Conservation (phyloP, 1,284 basidiomycete species). For the Pascua guehoae region DNA sequence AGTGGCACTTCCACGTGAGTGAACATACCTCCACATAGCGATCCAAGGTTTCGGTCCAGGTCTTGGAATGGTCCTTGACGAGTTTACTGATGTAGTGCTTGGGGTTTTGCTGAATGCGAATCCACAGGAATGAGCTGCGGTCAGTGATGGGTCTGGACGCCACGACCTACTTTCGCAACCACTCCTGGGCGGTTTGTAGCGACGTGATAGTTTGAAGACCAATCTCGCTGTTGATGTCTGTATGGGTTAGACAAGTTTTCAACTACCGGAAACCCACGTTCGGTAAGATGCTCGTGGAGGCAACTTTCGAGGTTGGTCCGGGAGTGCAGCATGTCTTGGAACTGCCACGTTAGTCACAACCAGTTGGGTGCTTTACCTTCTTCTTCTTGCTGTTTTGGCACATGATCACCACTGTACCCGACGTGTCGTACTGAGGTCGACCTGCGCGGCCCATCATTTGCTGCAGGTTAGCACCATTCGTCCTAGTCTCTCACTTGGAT, state of each 20-base stretch:
- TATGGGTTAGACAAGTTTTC: neutral
- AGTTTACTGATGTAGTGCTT: slow-evolving; percentile 58
- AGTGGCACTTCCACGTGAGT: neutral
- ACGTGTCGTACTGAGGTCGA: slow-evolving; percentile 75
- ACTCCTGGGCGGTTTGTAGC: slow-evolving; percentile 61
- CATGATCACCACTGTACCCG: slow-evolving; percentile 54
- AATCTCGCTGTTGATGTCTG: slow-evolving; percentile 83
- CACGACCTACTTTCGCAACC: slow-evolving; percentile 59
- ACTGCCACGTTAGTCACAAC: slow-evolving; percentile 44
- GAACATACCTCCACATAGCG: slow-evolving; percentile 57
- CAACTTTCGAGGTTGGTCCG: slow-evolving; percentile 75
- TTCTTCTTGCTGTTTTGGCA: slow-evolving; percentile 31
- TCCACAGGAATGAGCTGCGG: slow-evolving; percentile 70
- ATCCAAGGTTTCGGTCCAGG: slow-evolving; percentile 64
- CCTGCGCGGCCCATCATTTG: slow-evolving; percentile 62
- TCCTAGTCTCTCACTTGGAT: slow-evolving; percentile 32
- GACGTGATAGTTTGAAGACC: slow-evolving; percentile 73
- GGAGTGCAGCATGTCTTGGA: slow-evolving; percentile 32
- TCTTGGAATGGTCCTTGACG: slow-evolving; percentile 37
- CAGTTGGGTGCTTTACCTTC: slow-evolving; percentile 19
- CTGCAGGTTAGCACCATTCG: slow-evolving; percentile 4
- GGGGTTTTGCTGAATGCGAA: slow-evolving; percentile 78
- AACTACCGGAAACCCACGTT: slow-evolving; percentile 53
- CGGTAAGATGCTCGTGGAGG: slow-evolving; percentile 74
- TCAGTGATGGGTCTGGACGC: slow-evolving; percentile 1